phyloP scores from a whole-genome alignment of 805 yeast species.

The Pichia cabralensis region DNA sequence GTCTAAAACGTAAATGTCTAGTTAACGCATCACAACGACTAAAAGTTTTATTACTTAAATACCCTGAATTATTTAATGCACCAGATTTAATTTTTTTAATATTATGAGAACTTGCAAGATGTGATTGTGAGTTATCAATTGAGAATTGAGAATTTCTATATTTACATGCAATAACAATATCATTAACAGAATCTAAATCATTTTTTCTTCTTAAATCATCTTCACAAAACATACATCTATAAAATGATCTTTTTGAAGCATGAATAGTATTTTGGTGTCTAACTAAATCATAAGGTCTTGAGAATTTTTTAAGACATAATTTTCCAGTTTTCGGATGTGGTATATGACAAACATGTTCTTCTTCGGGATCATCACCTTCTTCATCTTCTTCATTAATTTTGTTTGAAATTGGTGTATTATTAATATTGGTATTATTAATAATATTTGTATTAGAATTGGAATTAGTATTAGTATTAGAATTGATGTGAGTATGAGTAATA shows the following conservation, averaged over 20 bases:
- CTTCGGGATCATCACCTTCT: conserved; percentile 9
- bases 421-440: too few relatives aligned
- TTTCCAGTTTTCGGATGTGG: conserved; percentile 50
- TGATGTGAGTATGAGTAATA: background rate
- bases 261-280: conserved; percentile 96
- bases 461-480: background rate
- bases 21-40: conserved; percentile 92
- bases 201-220: conserved; percentile 42
- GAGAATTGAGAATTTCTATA: conserved; percentile 22
- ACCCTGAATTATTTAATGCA: conserved; percentile 18
- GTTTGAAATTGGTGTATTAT: too few relatives aligned
- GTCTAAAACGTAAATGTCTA: conserved; percentile 88
- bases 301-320: conserved; percentile 69
- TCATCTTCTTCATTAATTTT: too few relatives aligned
- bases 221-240: conserved; percentile 81
- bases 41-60: conserved; percentile 52
- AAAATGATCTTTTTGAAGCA: conserved; percentile 75
- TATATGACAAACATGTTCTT: conserved; percentile 47
- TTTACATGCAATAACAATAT: conserved; percentile 27
- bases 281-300: conserved; percentile 88
- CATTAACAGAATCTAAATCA: conserved; percentile 35
- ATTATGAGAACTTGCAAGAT: conserved; percentile 23
- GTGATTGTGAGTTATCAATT: conserved; percentile 21
- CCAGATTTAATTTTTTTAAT: conserved; percentile 30
- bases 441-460: background rate